Base-by-base conservation (phyloP, 768 basidiomycete genomes). In the Boletus pseudopeckii region DNA sequence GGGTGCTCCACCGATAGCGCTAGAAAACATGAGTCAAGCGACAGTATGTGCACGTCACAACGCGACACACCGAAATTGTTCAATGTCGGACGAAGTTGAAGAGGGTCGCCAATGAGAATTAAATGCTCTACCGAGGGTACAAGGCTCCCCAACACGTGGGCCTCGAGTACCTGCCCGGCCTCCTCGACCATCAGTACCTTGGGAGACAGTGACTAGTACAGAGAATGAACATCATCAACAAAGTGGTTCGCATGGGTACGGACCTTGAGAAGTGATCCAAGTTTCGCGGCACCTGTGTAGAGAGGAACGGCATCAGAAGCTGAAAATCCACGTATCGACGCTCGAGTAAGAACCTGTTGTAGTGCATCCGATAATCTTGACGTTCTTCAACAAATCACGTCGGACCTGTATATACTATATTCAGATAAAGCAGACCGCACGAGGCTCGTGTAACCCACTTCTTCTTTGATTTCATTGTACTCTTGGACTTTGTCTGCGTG, bases 131-230 rank as follows among this genome's bases (percentile, higher is more conserved):
- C 77, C 4, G 83, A 80, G 0, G 78, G 76, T 3, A 87, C 86
- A 1, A 90, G 73, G 36, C 77, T 80, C 3, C 79, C 80, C 6
- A 90, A 66, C 15, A 90, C 76, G 56, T 91, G 89, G 4, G 89
- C 85, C 68, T 91, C 89, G 28, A 91, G 75, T 2, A 90, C 86
- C 68, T 92, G 89, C 0, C 89, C 90, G 0, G 90, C 89, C 64
- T 91, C 90, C 66, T 92, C 88, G 0, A 91, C 84, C 45, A 91
- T 70, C 44, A 90, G 64, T 0, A 89, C 79, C 32, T 75, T 77
- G 0, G 88, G 88, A 5, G 64, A 71, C 6, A 89, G 63, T 14
- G 80, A 79, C 85, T 88, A n/a, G n/a, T n/a, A 10, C 20, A 13
- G 51, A 32, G 14, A 15, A 15, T 40, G 4, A 57, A 49, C 54